Conservation (phyloP, 768 basidiomycete species). For the Hericium rajendrae region DNA sequence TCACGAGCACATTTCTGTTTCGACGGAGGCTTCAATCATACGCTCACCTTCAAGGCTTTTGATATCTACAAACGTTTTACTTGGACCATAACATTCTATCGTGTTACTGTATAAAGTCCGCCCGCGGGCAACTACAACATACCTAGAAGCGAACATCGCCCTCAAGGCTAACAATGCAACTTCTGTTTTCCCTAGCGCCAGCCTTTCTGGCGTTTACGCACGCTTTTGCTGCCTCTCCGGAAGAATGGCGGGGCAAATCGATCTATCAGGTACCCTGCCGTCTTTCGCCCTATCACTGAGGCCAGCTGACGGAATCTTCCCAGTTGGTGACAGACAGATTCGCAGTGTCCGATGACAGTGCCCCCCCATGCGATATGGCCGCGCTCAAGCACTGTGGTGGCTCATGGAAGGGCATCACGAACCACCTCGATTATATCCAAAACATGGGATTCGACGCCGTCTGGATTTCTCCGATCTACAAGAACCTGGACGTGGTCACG, state of each 20-base stretch:
- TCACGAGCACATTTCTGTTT: not conserved
- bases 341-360: constrained; percentile 34
- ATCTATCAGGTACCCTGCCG: constrained; percentile 1
- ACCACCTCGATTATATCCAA: constrained; percentile 53
- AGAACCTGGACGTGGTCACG: constrained; percentile 36
- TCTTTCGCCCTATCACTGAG: not conserved
- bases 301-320: not conserved
- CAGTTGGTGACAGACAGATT: constrained; percentile 41
- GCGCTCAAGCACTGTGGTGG: constrained; percentile 47
- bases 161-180: not conserved
- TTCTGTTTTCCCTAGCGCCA: not conserved
- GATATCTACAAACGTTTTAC: no score
- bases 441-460: constrained; percentile 52
- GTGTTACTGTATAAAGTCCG: not conserved
- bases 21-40: not conserved
- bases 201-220: not conserved
- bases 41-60: not conserved
- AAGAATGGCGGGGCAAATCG: not conserved
- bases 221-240: not conserved
- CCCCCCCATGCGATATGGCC: constrained; percentile 34
- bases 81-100: not conserved
- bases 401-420: constrained; percentile 40
- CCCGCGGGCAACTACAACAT: not conserved
- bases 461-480: constrained; percentile 48
- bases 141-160: not conserved